A percentile compares a stretch with the other conserved stretches of the same genome.
These are phyloP conservation scores for Graphilbum fragrans DNA, from an alignment of 2,329 filamentous ascomycete genomes.

Conservation along the genomic window DNA sequence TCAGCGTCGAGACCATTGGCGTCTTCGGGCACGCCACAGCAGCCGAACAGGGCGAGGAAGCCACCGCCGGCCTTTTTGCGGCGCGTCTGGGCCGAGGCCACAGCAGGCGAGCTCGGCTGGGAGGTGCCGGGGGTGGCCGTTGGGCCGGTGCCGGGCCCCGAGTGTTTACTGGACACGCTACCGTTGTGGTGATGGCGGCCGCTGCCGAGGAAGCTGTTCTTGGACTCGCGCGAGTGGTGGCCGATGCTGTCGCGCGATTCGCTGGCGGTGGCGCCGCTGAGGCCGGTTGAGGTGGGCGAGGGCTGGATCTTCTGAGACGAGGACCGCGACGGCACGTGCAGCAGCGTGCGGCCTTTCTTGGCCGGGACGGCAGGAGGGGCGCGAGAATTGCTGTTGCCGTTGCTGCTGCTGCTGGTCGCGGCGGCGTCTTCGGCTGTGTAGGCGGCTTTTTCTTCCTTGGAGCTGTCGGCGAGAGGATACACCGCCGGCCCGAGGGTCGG, in stretches of 20 bases:
- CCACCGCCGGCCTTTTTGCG: slow-evolving; percentile 41
- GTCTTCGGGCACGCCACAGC: slow-evolving; percentile 53
- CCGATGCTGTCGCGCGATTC: slow-evolving; percentile 51
- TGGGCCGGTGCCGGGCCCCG: slow-evolving; percentile 39
- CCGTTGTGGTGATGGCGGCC: slow-evolving; percentile 48
- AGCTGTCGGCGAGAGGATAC: slow-evolving; percentile 22
- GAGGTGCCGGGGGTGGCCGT: slow-evolving; percentile 35
- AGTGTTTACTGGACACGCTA: slow-evolving; percentile 55
- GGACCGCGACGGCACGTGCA: slow-evolving; percentile 49
- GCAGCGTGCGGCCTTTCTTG: slow-evolving; percentile 39
- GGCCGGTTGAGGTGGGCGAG: slow-evolving; percentile 44
- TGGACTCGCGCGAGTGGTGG: slow-evolving; percentile 53
- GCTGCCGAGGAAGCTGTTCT: slow-evolving; percentile 48
- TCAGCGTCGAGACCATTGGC: slow-evolving; percentile 40
- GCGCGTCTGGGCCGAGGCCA: slow-evolving; percentile 29
- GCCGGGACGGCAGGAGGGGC: neutral
- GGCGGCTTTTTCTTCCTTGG: slow-evolving; percentile 29
- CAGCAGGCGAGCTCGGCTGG: slow-evolving; percentile 38
- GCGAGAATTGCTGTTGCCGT: neutral
- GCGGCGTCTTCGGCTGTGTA: slow-evolving; percentile 26
- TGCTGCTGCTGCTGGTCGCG: slow-evolving; percentile 17
- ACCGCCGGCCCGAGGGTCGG: slow-evolving; percentile 20
- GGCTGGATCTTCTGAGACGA: slow-evolving; percentile 49
- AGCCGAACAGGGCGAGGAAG: slow-evolving; percentile 49
- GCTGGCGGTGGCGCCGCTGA: slow-evolving; percentile 47